phyloP scores from a whole-genome alignment of 331 rosid species.

The Saraca asoca region DNA sequence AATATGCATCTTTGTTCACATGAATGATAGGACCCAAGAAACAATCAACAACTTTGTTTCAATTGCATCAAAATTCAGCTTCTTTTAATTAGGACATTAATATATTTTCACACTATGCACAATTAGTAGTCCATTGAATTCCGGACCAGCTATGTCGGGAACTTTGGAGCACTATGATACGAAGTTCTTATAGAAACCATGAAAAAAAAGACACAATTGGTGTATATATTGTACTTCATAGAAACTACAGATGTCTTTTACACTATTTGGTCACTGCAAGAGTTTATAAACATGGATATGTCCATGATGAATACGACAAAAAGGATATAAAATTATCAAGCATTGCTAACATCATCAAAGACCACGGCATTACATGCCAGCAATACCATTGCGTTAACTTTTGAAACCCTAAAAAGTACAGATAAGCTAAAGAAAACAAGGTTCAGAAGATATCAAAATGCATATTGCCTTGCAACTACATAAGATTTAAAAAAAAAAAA shows the following conservation, averaged over 20 bases:
- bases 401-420: not conserved
- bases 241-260: not conserved
- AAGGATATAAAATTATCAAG: not conserved
- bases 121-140: not conserved
- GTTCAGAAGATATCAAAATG: slow-evolving; percentile 14
- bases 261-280: slow-evolving; percentile 9
- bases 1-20: not conserved
- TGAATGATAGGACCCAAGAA: not conserved
- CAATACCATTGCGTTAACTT: slow-evolving; percentile 7
- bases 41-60: slow-evolving; percentile 7
- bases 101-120: not conserved
- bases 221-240: not conserved
- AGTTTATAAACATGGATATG: not conserved
- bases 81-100: not conserved
- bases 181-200: not conserved
- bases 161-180: no score
- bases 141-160: not conserved
- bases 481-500: no score
- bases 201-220: not conserved
- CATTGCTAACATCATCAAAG: not conserved
- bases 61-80: no score
- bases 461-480: no score
- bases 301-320: not conserved
- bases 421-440: not conserved
- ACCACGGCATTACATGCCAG: not conserved